Evolutionary conservation across 129 eudicot genomes (phyloP), one percentile per base, ranked within the genome.

Genomic region (Pseudognaphalium luteoalbum): DNA sequence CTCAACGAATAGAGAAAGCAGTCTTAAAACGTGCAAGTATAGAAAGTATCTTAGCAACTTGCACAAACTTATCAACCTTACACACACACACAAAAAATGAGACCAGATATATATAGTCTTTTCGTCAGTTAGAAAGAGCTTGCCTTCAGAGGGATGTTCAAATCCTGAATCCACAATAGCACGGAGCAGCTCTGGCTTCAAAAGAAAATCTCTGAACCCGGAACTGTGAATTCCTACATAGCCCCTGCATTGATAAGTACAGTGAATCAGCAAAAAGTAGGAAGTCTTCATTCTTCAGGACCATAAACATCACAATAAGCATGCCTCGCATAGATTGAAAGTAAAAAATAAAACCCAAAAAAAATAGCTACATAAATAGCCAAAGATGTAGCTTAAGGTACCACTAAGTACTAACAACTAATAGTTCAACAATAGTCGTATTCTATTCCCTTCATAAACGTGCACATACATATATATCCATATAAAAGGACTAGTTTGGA

Each of bases 71-170:
- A 61, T 70, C 64, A 34, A 12, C 12, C 54, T 47, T 47, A 14
- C n/a, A 47, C 1, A 14, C n/a, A 47, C 1, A 37, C 37, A 21
- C 28, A 62, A 14, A 9, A 28, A 3, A 65, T 17, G n/a, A 47
- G 8, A 76, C 62, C 21, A 54, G 60, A 70, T 58, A 42, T 0
- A 19, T 12, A 81, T 5, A 22, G 4, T 28, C 47, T 54, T 29
- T 52, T 65, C 29, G 66, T 33, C 5, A 8, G 25, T 52, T 37
- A 58, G 65, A 70, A 22, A 44, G 71, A 52, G 42, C 90, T 87
- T 94, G 96, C 98, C 98, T 94, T 91, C 98, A 7, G 98, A 94
- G 32, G 98, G 98, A 87, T 94, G 98, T 87, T 94, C 98, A 84
- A 94, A 91, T 54, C 98, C 98, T 9, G 96, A 94, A 74, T 94